Base-by-base conservation (phyloP, 805 yeast genomes). In the Hanseniaspora guilliermondii region DNA sequence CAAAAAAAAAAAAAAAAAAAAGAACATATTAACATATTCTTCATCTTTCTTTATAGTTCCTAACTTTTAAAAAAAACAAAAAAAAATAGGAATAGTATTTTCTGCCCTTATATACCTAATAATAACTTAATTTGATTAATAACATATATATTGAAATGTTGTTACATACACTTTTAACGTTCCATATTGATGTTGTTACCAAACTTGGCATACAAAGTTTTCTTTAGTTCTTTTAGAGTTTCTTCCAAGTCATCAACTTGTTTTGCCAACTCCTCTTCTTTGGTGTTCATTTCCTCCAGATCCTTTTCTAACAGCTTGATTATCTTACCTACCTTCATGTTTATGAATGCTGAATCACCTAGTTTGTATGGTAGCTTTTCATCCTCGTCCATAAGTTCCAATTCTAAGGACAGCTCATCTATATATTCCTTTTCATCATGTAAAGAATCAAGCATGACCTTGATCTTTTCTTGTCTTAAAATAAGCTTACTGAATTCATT, bases 161-260 rank as follows among this genome's bases (percentile, higher is more conserved):
- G 32, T 27, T 8, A 8, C 32, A 27, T 27, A 5, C 9, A 8
- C 32, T 12, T 17, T 63, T 63, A 75, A 59, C 81, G 73, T 65
- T 91, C 98, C 47, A 91, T 71, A 65, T 89, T 89, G 64, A 91
- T 93, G 56, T 87, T 81, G 61, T 78, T 78, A 25, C 97, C 98
- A 64, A 91, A 93, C 66, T 85, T 87, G 17, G 86, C 87, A 63
- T 91, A 93, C 55, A 91, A 72, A n/a, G 73, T 74, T 35, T 77
- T 76, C 70, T 91, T 91, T 62, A 91, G 75, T 30, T 67, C 75
- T 9, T 68, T 66, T 67, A 91, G 72, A 56, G 76, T 70, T 3
- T 73, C 75, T 57, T 81, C 82, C 36, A 82, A 70, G 1, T 65
- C 72, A 1, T 73, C 78, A 35, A 85, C 71, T 56, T 75, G 65